A percentile compares a stretch with the other conserved stretches of the same genome.
phyloP scores from a whole-genome alignment of 1,139 yeast species.

The Kazachstania sp. region DNA sequence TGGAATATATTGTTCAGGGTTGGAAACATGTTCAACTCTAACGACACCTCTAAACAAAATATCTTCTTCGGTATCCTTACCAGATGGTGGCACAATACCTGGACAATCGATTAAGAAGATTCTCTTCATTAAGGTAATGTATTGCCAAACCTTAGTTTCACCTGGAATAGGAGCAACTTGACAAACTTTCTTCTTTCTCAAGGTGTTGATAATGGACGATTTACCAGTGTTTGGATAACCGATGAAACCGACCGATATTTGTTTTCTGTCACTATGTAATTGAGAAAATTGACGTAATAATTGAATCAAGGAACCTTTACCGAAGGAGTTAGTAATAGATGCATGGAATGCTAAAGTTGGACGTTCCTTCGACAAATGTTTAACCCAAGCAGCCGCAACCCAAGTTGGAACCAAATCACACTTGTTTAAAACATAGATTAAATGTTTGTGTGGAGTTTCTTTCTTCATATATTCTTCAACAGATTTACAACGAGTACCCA shows the following conservation, averaged over 20 bases:
- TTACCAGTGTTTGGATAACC: slow-evolving; percentile 98
- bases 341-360: slow-evolving; percentile 98
- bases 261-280: slow-evolving; percentile 87
- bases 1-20: slow-evolving; percentile 93
- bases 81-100: slow-evolving; percentile 95
- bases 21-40: slow-evolving; percentile 90
- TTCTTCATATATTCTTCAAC: slow-evolving; percentile 89
- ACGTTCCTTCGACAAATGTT: slow-evolving; percentile 79
- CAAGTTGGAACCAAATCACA: slow-evolving; percentile 98
- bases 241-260: slow-evolving; percentile 91
- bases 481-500: slow-evolving; percentile 89
- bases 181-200: slow-evolving; percentile 92
- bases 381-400: slow-evolving; percentile 99
- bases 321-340: slow-evolving; percentile 92
- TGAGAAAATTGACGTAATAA: slow-evolving; percentile 86
- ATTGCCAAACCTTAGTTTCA: slow-evolving; percentile 98
- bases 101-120: slow-evolving; percentile 96
- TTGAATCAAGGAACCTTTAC: slow-evolving; percentile 93
- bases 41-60: slow-evolving; percentile 94
- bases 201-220: slow-evolving; percentile 88
- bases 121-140: slow-evolving; percentile 91
- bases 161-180: slow-evolving; percentile 98
- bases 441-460: slow-evolving; percentile 95
- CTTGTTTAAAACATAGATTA: slow-evolving; percentile 89
- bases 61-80: slow-evolving; percentile 86